Conservation (phyloP, 164 flowering plant species). For the Liquidambar formosana region DNA sequence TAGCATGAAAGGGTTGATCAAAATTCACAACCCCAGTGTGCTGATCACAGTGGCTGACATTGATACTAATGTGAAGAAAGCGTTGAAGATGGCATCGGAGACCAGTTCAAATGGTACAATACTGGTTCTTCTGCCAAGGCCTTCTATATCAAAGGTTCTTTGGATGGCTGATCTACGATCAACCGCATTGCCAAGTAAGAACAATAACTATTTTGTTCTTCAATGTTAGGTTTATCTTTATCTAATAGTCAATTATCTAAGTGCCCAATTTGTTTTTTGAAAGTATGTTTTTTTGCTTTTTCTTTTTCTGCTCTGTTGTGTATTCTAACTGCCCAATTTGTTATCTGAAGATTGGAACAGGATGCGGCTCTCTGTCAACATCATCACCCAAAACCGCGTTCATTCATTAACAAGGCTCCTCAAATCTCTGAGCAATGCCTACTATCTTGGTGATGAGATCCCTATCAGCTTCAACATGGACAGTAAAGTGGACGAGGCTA, state of each 20-base stretch:
- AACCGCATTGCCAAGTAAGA: conserved; percentile 92
- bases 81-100: conserved; percentile 79
- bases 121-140: conserved; percentile 64
- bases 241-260: conserved; percentile 3
- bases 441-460: conserved; percentile 80
- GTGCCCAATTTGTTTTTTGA: conserved; percentile 16
- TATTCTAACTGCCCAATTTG: background rate
- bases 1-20: conserved; percentile 86
- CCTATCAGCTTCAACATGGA: conserved; percentile 94
- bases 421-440: conserved; percentile 70
- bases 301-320: too few relatives aligned
- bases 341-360: conserved; percentile 81
- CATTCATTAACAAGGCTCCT: conserved; percentile 75
- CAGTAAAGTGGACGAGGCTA: conserved; percentile 84
- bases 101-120: conserved; percentile 43
- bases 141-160: conserved; percentile 75
- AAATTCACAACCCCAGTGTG: conserved; percentile 86
- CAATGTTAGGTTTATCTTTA: background rate
- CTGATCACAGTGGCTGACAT: conserved; percentile 69
- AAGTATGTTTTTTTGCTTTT: too few relatives aligned
- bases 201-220: too few relatives aligned
- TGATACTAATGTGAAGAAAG: conserved; percentile 70
- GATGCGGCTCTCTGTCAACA: conserved; percentile 81
- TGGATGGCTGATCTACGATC: conserved; percentile 96
- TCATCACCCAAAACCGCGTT: conserved; percentile 88